A percentile compares a stretch with the other conserved stretches of the same genome.
phyloP scores from a whole-genome alignment of 2,329 filamentous ascomycete genomes.

The Acrocalymma vagum region DNA sequence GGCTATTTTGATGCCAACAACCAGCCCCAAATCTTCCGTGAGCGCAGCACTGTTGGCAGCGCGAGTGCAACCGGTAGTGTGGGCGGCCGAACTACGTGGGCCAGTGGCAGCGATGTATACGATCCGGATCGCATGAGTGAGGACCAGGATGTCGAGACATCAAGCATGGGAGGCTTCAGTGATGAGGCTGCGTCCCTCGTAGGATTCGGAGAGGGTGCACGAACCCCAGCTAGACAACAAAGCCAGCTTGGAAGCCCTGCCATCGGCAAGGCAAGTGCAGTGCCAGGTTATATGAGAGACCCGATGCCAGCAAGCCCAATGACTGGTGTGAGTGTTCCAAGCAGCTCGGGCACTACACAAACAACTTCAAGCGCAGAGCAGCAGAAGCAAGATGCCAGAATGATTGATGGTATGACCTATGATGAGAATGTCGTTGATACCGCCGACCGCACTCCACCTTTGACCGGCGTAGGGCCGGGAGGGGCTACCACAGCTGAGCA shows the following conservation, averaged over 20 bases:
- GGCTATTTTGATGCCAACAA: slow-evolving; percentile 84
- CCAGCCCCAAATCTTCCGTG: slow-evolving; percentile 68
- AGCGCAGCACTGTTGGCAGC: slow-evolving; percentile 88
- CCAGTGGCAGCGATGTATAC: slow-evolving; percentile 67
- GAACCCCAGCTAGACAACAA: slow-evolving; percentile 57
- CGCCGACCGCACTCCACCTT: slow-evolving; percentile 42
- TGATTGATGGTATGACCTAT: slow-evolving; percentile 57
- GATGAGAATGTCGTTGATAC: slow-evolving; percentile 53
- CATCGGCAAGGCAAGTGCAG: slow-evolving; percentile 57
- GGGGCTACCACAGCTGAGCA: slow-evolving; percentile 68
- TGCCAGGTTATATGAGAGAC: slow-evolving; percentile 45
- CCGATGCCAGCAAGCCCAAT: slow-evolving; percentile 40
- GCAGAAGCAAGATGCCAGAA: slow-evolving; percentile 50
- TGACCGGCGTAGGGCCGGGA: slow-evolving; percentile 34
- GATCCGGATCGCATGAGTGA: slow-evolving; percentile 77
- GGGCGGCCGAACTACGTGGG: slow-evolving; percentile 74
- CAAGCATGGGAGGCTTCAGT: slow-evolving; percentile 80
- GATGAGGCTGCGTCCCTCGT: slow-evolving; percentile 88
- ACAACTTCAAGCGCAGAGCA: slow-evolving; percentile 41
- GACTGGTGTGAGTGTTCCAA: slow-evolving; percentile 36
- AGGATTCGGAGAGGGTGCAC: slow-evolving; percentile 89
- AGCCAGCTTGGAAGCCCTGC: slow-evolving; percentile 85
- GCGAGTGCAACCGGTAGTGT: slow-evolving; percentile 86
- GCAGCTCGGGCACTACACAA: slow-evolving; percentile 38
- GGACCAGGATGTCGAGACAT: slow-evolving; percentile 66